Conservation (phyloP, 768 basidiomycete genomes). For the Pisolithus albus region DNA sequence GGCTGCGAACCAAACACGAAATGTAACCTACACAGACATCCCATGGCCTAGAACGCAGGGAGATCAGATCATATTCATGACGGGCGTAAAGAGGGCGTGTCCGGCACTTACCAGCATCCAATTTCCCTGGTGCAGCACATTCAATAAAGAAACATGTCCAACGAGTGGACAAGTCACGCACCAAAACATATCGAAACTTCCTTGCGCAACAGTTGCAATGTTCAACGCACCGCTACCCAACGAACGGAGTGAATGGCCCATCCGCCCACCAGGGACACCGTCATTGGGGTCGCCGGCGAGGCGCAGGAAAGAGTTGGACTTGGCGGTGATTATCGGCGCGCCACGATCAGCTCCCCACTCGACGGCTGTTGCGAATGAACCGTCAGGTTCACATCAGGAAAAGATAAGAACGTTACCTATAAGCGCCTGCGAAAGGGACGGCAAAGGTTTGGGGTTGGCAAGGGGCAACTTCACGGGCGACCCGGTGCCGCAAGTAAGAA, state of each 20-base stretch:
- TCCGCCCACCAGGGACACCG: constrained; percentile 60
- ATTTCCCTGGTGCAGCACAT: constrained; percentile 54
- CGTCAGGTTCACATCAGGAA: not conserved
- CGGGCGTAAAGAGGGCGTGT: not conserved
- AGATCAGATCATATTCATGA: not conserved
- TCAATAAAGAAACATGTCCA: constrained; percentile 1
- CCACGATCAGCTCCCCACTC: constrained; percentile 88
- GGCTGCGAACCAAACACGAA: not conserved
- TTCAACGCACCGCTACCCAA: constrained; percentile 83
- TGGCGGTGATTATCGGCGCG: constrained; percentile 44
- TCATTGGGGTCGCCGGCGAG: constrained; percentile 66
- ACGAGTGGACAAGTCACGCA: constrained; percentile 26
- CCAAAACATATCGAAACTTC: constrained; percentile 86
- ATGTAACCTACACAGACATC: constrained; percentile 61
- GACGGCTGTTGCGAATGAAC: constrained; percentile 38
- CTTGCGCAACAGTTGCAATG: constrained; percentile 80
- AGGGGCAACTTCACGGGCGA: constrained; percentile 60
- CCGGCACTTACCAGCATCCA: constrained; percentile 51
- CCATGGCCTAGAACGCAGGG: constrained; percentile 51
- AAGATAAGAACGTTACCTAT: constrained; percentile 39
- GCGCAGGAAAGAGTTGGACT: constrained; percentile 60
- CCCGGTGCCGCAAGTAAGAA: constrained; percentile 46
- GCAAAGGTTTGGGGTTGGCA: constrained; percentile 52
- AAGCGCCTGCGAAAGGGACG: constrained; percentile 63
- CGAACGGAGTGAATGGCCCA: constrained; percentile 80